These are phyloP conservation scores for Rhodotorula sp. DNA, from an alignment of 1,284 basidiomycete genomes.

Conservation along the genomic window DNA sequence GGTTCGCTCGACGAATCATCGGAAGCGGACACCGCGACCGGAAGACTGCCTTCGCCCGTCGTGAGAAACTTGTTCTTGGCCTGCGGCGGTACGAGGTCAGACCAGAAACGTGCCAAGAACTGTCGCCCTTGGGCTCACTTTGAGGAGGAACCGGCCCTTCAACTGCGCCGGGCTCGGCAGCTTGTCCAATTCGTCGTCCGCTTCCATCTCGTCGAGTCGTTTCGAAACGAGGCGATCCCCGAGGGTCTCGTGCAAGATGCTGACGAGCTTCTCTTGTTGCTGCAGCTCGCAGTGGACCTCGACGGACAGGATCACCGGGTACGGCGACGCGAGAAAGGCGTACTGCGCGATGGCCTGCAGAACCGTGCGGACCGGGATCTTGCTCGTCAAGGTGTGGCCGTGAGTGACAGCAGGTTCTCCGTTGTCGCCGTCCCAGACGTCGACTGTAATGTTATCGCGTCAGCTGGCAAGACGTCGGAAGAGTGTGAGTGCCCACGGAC, in stretches of 20 bases:
- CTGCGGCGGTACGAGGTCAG: background rate
- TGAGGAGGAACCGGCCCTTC: slow-evolving; percentile 77
- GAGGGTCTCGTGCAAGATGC: slow-evolving; percentile 75
- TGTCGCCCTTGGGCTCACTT: slow-evolving; percentile 54
- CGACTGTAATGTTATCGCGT: slow-evolving; percentile 61
- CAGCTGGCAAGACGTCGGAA: background rate
- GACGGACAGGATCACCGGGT: slow-evolving; percentile 90
- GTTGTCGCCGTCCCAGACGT: slow-evolving; percentile 85
- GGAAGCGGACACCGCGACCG: slow-evolving; percentile 17
- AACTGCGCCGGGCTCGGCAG: slow-evolving; percentile 88
- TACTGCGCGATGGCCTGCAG: slow-evolving; percentile 87
- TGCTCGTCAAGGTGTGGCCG: slow-evolving; percentile 86
- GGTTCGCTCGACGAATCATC: slow-evolving; percentile 26
- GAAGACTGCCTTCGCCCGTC: slow-evolving; percentile 16
- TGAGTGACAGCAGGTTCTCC: slow-evolving; percentile 81
- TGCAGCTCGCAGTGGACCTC: slow-evolving; percentile 83
- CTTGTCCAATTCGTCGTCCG: slow-evolving; percentile 54
- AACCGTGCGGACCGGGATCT: slow-evolving; percentile 78
- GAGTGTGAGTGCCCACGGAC: slow-evolving; percentile 52
- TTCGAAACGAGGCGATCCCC: slow-evolving; percentile 65
- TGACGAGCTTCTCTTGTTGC: slow-evolving; percentile 80
- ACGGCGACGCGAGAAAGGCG: slow-evolving; percentile 88
- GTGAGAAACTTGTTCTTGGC: slow-evolving; percentile 40
- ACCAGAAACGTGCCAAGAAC: too few relatives aligned
- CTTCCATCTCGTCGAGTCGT: slow-evolving; percentile 51